Evolutionary conservation across 2,329 filamentous ascomycete species (phyloP).

Genomic region (Rutstroemia sp.): DNA sequence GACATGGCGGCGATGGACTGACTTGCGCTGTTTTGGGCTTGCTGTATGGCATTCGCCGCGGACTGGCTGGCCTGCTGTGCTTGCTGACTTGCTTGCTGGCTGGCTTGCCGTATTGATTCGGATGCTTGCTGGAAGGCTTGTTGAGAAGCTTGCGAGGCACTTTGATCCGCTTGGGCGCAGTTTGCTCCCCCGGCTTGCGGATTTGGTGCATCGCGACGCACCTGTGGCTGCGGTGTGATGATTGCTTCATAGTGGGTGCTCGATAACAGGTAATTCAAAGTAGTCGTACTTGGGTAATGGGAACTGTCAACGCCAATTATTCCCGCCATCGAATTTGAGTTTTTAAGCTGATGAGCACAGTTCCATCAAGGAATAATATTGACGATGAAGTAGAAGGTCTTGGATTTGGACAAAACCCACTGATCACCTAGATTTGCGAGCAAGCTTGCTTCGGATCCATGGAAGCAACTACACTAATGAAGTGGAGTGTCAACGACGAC

Average conservation of each 20-base stretch:
- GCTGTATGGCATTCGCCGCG: conserved; percentile 17
- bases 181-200: conserved; percentile 16
- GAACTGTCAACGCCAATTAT: not conserved
- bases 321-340: no score
- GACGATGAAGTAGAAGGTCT: no score
- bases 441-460: no score
- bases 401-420: no score
- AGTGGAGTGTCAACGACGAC: no score
- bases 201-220: conserved; percentile 18
- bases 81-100: conserved; percentile 21
- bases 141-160: conserved; percentile 20
- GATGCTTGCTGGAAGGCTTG: conserved; percentile 21
- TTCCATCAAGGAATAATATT: no score
- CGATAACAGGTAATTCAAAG: not conserved
- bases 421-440: no score
- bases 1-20: conserved; percentile 23
- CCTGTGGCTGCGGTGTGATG: conserved; percentile 22
- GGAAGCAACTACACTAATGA: no score
- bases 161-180: conserved; percentile 19
- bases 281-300: not conserved
- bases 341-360: no score
- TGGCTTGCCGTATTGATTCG: conserved; percentile 17
- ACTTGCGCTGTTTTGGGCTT: conserved; percentile 15
- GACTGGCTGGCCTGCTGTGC: conserved; percentile 18
- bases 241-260: conserved; percentile 9